Evolutionary conservation across 257 asterid species (phyloP).

Genomic region (Nicotiana obtusifolia): DNA sequence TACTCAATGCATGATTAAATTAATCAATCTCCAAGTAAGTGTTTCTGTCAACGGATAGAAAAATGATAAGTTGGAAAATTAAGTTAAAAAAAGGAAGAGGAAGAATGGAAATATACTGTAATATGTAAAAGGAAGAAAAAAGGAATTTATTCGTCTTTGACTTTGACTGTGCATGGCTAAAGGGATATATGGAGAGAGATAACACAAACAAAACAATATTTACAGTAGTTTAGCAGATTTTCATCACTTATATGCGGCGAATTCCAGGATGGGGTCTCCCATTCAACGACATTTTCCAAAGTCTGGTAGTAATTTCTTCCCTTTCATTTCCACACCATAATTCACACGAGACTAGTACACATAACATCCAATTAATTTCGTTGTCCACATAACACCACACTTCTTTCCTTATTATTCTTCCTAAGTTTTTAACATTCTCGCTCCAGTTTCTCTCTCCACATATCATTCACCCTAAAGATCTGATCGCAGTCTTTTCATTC

Average conservation of each 20-base stretch:
- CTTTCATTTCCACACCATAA: constrained; percentile 11
- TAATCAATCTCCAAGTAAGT: neutral
- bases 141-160: constrained; percentile 6
- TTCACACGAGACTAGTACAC: constrained; percentile 11
- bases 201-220: constrained; percentile 12
- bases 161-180: constrained; percentile 13
- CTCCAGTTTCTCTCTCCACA: neutral
- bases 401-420: neutral
- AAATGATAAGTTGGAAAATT: neutral
- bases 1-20: neutral
- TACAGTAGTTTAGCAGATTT: constrained; percentile 40
- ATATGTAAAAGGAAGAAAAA: neutral
- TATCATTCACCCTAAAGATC: neutral
- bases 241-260: constrained; percentile 45
- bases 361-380: constrained; percentile 3
- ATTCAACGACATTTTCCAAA: constrained; percentile 65
- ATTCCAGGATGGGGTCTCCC: constrained; percentile 47
- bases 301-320: constrained; percentile 14
- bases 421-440: neutral
- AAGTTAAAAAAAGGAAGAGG: neutral
- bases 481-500: neutral
- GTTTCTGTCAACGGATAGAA: neutral
- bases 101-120: neutral
- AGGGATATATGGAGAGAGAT: neutral
- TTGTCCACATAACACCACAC: neutral